phyloP scores from a whole-genome alignment of 371 early-diverging fungal genomes.

The Mortierella sp. region DNA sequence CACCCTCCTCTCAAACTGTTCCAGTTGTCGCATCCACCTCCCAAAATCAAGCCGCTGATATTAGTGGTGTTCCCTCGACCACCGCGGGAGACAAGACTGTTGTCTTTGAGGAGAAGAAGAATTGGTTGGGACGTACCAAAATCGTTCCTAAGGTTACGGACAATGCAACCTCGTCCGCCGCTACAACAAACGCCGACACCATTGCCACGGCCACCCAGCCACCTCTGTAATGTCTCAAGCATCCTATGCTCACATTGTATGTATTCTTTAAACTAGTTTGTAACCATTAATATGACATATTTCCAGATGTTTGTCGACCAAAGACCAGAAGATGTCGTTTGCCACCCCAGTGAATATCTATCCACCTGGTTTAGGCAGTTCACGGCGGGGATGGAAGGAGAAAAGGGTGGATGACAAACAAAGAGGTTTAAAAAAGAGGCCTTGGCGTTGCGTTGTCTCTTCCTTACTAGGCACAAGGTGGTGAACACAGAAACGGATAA shows the following conservation, averaged over 20 bases:
- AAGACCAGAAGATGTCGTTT: neutral
- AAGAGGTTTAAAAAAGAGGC: no score
- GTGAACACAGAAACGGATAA: neutral
- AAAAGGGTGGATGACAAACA: no score
- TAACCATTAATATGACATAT: neutral
- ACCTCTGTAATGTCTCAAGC: neutral
- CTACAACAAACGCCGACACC: neutral
- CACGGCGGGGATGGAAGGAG: no score
- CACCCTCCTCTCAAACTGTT: neutral
- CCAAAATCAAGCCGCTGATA: neutral
- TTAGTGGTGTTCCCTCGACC: neutral
- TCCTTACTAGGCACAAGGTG: no score
- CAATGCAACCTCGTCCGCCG: neutral
- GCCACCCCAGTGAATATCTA: no score
- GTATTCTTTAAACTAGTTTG: neutral
- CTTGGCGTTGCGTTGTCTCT: no score
- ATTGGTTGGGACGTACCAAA: conserved; percentile 25
- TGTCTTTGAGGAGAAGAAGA: conserved; percentile 31
- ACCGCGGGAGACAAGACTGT: conserved; percentile 16
- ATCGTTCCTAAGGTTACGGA: conserved; percentile 24
- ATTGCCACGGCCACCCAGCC: neutral
- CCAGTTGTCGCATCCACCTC: neutral
- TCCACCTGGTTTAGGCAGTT: no score
- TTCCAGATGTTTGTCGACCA: neutral
- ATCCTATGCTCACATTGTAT: neutral